Base-by-base conservation (phyloP, 2,329 filamentous ascomycete species). In the Penicillium sp. region DNA sequence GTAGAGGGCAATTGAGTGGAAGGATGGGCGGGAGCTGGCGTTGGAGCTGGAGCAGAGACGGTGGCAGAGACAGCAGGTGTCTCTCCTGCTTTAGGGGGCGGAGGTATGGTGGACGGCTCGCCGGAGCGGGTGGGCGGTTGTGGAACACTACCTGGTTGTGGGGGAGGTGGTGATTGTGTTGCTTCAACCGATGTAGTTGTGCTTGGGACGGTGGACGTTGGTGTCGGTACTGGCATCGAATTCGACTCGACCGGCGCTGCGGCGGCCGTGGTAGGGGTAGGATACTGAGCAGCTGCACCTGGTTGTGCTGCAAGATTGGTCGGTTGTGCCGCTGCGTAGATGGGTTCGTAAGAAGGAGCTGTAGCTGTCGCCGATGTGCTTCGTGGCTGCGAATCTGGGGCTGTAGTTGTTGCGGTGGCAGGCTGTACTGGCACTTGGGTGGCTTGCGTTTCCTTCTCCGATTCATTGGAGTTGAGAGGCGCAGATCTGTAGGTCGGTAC, bases 261-360 rank as follows among this genome's bases (percentile, higher is more conserved):
- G 29, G 43, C 27, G 26, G 50, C 32, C 12, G 60, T 57, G 46
- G 66, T 64, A 43, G 57, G 52, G 26, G 51, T 52, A 36, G 55
- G 51, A 5, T 69, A 58, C 4, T 52, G 52, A 25, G 70, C 65
- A 27, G 64, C 68, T 47, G 72, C 68, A 54, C 73, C 73, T 33
- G 75, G 68, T 45, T 72, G 66, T 1, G 72, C 67, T 41, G 29
- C 42, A 13, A 9, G 45, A 33, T 40, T 48, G 39, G 53, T 49
- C 13, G 55, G 46, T 18, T 52, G 47, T 2, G 54, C 52, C 29
- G 61, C 56, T n/a, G 60, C 54, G 38, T 60, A 59, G 34, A 64
- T 54, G 1, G 62, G 58, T 3, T 60, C 51, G 68, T 71, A 53
- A 59, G 75, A 46, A 39, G 66, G 62, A 47, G 55, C 63, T 18